Percentiles rank a stretch among this genome's conserved stretches.
These are phyloP conservation scores for Triangularia setosa DNA, from an alignment of 2,329 filamentous ascomycete species.

Conservation along the genomic window DNA sequence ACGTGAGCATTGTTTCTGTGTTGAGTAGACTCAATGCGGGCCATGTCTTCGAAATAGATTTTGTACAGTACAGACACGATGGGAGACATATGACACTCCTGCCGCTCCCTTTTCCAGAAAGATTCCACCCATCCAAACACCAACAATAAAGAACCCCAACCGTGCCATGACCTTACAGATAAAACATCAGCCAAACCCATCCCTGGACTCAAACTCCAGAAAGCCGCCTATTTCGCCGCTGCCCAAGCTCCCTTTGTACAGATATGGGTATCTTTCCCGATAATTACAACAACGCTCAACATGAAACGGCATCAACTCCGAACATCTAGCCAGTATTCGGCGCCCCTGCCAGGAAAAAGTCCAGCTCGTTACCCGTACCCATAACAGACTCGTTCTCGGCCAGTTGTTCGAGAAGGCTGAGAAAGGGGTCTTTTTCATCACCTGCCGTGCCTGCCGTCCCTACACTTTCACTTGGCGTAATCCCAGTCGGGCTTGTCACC, in stretches of 20 bases:
- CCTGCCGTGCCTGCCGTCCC: constrained; percentile 39
- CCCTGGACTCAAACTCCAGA: not conserved
- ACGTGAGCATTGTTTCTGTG: not conserved
- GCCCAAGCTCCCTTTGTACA: not conserved
- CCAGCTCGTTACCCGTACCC: constrained; percentile 68
- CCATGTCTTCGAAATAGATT: not conserved
- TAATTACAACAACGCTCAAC: not conserved
- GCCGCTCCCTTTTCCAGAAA: not conserved
- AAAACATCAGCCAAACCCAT: not conserved
- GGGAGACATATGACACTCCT: not conserved
- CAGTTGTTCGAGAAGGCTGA: constrained; percentile 74
- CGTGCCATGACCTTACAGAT: not conserved
- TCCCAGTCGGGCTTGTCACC: constrained; percentile 42
- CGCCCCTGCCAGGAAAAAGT: constrained; percentile 62
- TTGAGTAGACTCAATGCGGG: not conserved
- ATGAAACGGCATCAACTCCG: not conserved
- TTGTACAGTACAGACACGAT: not conserved
- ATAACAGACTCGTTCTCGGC: constrained; percentile 72
- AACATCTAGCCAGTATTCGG: constrained; percentile 4
- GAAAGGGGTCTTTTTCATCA: constrained; percentile 75
- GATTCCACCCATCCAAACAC: not conserved
- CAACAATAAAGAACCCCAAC: not conserved
- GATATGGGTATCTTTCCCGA: not conserved
- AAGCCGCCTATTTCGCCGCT: not conserved
- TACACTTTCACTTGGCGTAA: constrained; percentile 49